Evolutionary conservation across 2,329 filamentous ascomycete species (phyloP), one percentile per base, ranked within the genome.

Genomic region (Diaporthe longicolla): DNA sequence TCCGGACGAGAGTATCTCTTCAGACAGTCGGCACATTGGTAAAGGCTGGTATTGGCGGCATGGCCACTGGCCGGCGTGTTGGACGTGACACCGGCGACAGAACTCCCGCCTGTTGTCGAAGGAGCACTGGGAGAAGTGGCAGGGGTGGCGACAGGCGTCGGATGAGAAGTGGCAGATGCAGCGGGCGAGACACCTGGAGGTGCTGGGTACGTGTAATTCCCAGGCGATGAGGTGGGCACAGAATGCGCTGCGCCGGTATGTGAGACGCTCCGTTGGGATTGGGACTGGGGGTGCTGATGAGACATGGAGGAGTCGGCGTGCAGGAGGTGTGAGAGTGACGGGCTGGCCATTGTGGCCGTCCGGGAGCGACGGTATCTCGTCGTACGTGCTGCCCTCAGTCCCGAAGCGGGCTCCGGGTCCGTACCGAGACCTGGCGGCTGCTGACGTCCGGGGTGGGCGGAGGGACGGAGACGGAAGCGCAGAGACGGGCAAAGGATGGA

Each of bases 11-110:
- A 88, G 77, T 89, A 89, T 24, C 87, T 83, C 75, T 84, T 83
- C 66, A 86, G 84, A 77, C 87, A 89, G 76, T 89, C 85, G 68
- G 86, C 85, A 74, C 87, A 89, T 70, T 88, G 87, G 76, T 89
- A 81, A 5, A 82, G 78, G 43, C 79, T 80, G 43, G 80, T 76
- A 15, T 79, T 78, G 48, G 75, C 77, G 29, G 78, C 73, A 72
- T 82, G 79, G 48, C 75, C 74, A 50, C 77, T 73, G 37, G 77
- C 55, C 2, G 61, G 57, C 2, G 75, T 48, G 15, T 69, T 54
- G 21, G 73, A 35, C 15, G 55, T n/a, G 8, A 74, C 40, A 7
- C 43, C n/a, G 29, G 32, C 69, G 17, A 54, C 24, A 35, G 43
- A 37, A 57, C 45, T 63, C 17, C 35, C 52, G 13, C 50, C 71